Evolutionary conservation across 768 basidiomycete species (phyloP).

Genomic region (Amyloporia xantha): DNA sequence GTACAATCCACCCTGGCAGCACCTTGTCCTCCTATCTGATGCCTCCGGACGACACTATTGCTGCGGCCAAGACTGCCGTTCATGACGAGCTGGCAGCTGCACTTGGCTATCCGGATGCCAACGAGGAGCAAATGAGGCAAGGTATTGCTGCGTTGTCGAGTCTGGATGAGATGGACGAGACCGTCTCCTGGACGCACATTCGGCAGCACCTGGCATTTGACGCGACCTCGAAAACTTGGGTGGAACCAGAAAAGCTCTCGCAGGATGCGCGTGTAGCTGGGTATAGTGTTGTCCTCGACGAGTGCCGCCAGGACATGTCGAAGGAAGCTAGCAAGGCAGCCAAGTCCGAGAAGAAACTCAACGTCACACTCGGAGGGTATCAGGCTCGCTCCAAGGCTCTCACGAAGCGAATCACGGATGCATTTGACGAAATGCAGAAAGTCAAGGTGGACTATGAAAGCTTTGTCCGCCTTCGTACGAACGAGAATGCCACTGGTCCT

Average conservation of each 20-base stretch:
- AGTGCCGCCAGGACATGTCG: constrained; percentile 64
- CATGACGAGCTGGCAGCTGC: constrained; percentile 74
- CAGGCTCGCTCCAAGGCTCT: constrained; percentile 66
- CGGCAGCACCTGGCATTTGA: constrained; percentile 63
- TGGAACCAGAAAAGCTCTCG: constrained; percentile 54
- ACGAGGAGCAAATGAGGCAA: constrained; percentile 68
- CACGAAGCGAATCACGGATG: constrained; percentile 52
- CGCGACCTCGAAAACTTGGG: constrained; percentile 51
- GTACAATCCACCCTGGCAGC: constrained; percentile 71
- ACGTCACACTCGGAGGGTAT: constrained; percentile 86
- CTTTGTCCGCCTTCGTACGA: constrained; percentile 63
- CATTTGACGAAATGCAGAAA: constrained; percentile 66
- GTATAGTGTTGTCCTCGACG: constrained; percentile 52
- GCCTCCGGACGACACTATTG: constrained; percentile 74
- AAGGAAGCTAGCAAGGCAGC: constrained; percentile 74
- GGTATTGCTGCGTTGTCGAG: constrained; percentile 61
- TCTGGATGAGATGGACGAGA: constrained; percentile 54
- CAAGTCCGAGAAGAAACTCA: constrained; percentile 89
- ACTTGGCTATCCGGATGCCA: constrained; percentile 83
- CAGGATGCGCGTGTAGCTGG: constrained; percentile 57
- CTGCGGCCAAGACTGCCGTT: constrained; percentile 60
- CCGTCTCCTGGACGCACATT: constrained; percentile 64
- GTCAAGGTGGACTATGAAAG: constrained; percentile 69
- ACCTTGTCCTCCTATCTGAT: constrained; percentile 61
- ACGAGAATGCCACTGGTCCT: constrained; percentile 75